Evolutionary conservation across 495 filamentous ascomycete species (phyloP).

Genomic region (Stereocaulon alpinum): DNA sequence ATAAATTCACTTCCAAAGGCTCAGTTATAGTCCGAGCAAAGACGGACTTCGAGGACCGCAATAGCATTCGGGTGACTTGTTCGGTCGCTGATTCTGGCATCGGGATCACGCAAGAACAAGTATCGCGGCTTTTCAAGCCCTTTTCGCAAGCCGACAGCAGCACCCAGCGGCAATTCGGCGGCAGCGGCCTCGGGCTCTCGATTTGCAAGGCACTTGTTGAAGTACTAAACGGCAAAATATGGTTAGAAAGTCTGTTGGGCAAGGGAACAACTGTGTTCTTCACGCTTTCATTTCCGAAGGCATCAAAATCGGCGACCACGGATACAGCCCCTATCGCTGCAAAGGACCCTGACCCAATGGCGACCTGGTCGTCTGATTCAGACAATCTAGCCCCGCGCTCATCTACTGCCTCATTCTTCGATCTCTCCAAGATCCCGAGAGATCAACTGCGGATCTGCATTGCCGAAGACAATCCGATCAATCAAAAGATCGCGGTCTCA

Average conservation of each 20-base stretch:
- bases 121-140: constrained; percentile 74
- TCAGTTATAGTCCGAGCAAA: constrained; percentile 69
- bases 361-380: constrained; percentile 44
- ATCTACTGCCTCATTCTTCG: constrained; percentile 33
- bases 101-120: constrained; percentile 72
- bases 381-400: constrained; percentile 14
- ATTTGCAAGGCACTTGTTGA: constrained; percentile 94
- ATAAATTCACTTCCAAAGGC: constrained; percentile 86
- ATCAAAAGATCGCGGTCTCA: constrained; percentile 82
- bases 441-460: constrained; percentile 76
- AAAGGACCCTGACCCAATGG: constrained; percentile 41
- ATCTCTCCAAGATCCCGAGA: constrained; percentile 60
- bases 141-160: constrained; percentile 86
- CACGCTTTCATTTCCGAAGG: constrained; percentile 72
- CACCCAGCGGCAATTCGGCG: constrained; percentile 79
- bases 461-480: constrained; percentile 86
- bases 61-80: constrained; percentile 63
- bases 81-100: constrained; percentile 88
- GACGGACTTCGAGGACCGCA: constrained; percentile 57
- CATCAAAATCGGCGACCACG: constrained; percentile 40
- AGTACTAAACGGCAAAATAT: constrained; percentile 75
- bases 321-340: constrained; percentile 21
- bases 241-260: constrained; percentile 64
- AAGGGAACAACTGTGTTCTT: constrained; percentile 80
- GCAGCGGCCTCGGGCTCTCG: constrained; percentile 79